Base-by-base conservation (phyloP, 768 basidiomycete genomes). In the Boletus vermiculosoides region DNA sequence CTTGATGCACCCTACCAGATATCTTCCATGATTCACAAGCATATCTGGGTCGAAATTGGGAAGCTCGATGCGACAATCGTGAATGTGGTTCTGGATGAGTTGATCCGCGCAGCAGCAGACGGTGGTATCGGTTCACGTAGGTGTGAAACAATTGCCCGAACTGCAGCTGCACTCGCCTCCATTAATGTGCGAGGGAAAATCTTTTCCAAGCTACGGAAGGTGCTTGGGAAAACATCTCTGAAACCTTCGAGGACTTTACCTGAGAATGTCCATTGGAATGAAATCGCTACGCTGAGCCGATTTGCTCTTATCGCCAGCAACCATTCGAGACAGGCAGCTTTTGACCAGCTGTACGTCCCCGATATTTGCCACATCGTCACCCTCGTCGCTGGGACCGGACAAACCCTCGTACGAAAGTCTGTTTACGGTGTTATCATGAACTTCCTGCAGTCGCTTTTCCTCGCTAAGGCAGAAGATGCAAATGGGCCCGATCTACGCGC, bases 351-450 rank as follows among this genome's bases (percentile, higher is more conserved):
- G 28, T 94, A 86, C 66, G 80, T 94, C 5, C 89, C 94, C 0
- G 94, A 97, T 68, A 77, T 90, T 33, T 77, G 87, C 44, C 92
- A 97, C 69, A 76, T 92, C 39, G 83, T 92, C 59, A 86, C 87
- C 6, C 76, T 95, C n/a, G 77, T 89, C 1, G 83, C 88, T 8
- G 89, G 83, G 11, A 84, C 84, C 36, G 94, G 94, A 12, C 82
- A 88, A 7, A 73, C 85, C 0, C 73, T 85, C 13, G 83, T 94
- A 48, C 85, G 94, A 23, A 88, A 87, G 59, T 87, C 90, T 5
- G 83, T 92, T 40, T 92, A 91, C 66, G 93, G 90, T 10, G 80
- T 90, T 37, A 73, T 92, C 58, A 80, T 93, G 72, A 94, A 94
- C 70, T 79, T 92, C 36, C 73, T 95, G 18, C 94, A 95, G 60